These are phyloP conservation scores for Barnettozyma botsteinii DNA, from an alignment of 805 yeast genomes.

Conservation along the genomic window DNA sequence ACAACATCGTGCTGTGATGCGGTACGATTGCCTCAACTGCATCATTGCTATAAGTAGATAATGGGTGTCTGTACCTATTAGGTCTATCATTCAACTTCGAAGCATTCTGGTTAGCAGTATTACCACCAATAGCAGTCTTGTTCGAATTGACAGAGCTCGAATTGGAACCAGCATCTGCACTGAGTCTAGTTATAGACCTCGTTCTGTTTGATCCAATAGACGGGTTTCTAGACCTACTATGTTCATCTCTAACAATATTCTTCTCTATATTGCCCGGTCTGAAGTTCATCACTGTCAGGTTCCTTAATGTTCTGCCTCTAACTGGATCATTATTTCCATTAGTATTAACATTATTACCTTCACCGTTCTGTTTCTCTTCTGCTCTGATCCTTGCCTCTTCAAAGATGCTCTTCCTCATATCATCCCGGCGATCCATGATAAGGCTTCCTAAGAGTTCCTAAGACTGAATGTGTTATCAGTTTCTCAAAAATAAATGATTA, in stretches of 20 bases:
- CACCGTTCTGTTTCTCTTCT: neutral
- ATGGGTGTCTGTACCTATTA: conserved; percentile 16
- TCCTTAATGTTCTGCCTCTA: neutral
- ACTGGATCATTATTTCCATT: neutral
- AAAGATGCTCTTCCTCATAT: conserved; percentile 5
- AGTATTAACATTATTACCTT: neutral
- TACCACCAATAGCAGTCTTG: neutral
- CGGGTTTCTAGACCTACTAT: neutral
- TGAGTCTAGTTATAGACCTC: neutral
- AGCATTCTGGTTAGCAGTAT: no score
- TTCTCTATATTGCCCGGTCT: conserved; percentile 6
- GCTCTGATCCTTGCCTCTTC: conserved; percentile 1
- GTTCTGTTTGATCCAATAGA: neutral
- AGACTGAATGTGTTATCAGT: neutral
- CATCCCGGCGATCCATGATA: conserved; percentile 3
- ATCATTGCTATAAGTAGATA: conserved; percentile 18
- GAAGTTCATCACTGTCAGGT: neutral
- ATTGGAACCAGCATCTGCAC: neutral
- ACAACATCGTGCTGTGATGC: conserved; percentile 12
- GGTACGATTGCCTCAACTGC: conserved; percentile 19
- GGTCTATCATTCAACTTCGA: neutral
- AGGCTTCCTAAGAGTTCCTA: neutral
- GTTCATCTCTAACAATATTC: conserved; percentile 1
- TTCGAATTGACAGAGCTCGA: neutral
- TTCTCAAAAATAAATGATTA: no score